Conservation (phyloP, 2,329 filamentous ascomycete genomes). For the Beauveria brongniartii region DNA sequence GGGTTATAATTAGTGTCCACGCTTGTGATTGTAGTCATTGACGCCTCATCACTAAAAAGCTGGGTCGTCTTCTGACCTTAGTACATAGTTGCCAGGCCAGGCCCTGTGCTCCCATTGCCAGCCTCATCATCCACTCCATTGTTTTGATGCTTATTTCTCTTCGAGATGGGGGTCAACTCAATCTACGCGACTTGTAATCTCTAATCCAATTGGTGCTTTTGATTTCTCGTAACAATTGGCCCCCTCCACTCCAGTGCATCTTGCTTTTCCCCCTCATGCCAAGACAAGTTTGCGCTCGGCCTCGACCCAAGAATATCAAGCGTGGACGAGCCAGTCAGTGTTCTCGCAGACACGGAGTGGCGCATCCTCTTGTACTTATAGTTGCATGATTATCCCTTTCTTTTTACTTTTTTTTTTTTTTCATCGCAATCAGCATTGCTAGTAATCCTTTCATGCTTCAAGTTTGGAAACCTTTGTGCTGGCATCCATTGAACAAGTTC, state of each 20-base stretch:
- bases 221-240: no score
- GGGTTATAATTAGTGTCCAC: neutral
- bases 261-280: no score
- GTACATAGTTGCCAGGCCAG: no score
- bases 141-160: neutral
- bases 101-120: no score
- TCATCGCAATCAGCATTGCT: neutral
- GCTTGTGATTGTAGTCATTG: neutral
- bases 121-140: neutral
- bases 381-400: neutral
- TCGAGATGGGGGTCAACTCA: no score
- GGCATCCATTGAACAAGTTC: no score
- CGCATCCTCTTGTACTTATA: neutral
- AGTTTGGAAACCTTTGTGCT: no score
- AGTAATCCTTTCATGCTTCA: neutral
- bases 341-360: neutral
- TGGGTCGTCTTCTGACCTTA: neutral
- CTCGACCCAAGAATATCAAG: neutral
- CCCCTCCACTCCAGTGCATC: no score
- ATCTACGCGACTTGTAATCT: no score
- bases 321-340: neutral
- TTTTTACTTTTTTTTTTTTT: no score
- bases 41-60: neutral
- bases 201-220: no score
- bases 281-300: no score